Evolutionary conservation across 2,329 filamentous ascomycete genomes (phyloP).

Genomic region (Colletotrichum sp.): DNA sequence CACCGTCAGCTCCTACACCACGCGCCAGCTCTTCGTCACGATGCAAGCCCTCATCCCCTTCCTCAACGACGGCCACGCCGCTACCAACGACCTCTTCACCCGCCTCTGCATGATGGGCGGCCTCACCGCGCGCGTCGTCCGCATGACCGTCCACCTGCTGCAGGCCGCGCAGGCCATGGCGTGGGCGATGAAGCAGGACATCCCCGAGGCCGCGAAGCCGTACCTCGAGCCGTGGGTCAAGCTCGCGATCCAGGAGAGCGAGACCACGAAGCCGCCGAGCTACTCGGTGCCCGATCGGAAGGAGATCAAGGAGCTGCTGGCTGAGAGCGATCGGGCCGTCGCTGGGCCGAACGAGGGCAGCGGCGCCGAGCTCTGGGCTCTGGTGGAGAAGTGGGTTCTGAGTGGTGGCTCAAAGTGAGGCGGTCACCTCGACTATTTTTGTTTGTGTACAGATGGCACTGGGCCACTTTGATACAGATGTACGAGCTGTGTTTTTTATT

Average conservation of each 20-base stretch:
- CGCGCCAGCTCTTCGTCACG: conserved; percentile 7
- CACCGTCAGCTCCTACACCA: conserved; percentile 3
- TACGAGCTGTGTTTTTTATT: neutral
- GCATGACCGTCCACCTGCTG: conserved; percentile 14
- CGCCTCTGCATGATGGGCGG: conserved; percentile 15
- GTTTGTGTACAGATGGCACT: neutral
- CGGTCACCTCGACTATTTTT: too few relatives aligned
- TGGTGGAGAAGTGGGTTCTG: conserved; percentile 15
- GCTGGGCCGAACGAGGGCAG: neutral
- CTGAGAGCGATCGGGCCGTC: neutral
- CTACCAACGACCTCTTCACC: conserved; percentile 2
- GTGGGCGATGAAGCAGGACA: conserved; percentile 16
- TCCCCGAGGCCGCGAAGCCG: neutral
- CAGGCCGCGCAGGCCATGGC: conserved; percentile 18
- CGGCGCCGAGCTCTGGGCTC: conserved; percentile 12
- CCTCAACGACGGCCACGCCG: conserved; percentile 5
- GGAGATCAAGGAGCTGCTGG: conserved; percentile 8
- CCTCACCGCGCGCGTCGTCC: conserved; percentile 13
- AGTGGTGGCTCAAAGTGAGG: neutral
- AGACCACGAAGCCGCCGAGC: conserved; percentile 13
- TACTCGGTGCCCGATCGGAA: conserved; percentile 4
- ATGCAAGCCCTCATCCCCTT: conserved; percentile 17
- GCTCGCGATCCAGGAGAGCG: conserved; percentile 4
- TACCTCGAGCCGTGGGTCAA: conserved; percentile 16
- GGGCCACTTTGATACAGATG: neutral